A percentile compares a stretch with the other conserved stretches of the same genome.
These are phyloP conservation scores for Apiotrichum sp. DNA, from an alignment of 1,284 basidiomycete genomes.

Conservation along the genomic window DNA sequence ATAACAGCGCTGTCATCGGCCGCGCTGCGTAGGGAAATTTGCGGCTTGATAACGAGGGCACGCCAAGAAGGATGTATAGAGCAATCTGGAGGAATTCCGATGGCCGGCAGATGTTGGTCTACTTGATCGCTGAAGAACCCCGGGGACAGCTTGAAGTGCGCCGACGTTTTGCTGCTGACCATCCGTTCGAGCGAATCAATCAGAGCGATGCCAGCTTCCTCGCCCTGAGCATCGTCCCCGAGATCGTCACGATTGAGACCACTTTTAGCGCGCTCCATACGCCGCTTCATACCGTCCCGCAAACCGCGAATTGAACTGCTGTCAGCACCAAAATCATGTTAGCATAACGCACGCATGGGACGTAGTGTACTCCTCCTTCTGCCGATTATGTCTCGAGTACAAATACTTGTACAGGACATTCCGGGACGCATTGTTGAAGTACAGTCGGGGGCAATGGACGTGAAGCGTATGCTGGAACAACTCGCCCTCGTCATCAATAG, in stretches of 20 bases:
- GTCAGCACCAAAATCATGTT: too few relatives aligned
- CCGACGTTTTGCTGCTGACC: constrained; percentile 6
- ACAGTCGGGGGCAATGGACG: constrained; percentile 78
- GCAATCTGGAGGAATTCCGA: constrained; percentile 42
- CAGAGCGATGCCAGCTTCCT: constrained; percentile 4
- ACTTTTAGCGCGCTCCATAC: constrained; percentile 14
- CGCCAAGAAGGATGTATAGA: constrained; percentile 60
- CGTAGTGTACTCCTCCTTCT: constrained; percentile 79
- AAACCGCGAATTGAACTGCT: constrained; percentile 22
- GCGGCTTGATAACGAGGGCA: constrained; percentile 82
- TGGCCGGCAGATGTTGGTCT: constrained; percentile 13
- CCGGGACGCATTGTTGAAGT: constrained; percentile 71
- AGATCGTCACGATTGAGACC: constrained; percentile 17
- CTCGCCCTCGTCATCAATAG: neutral
- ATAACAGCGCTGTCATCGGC: constrained; percentile 59
- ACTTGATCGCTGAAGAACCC: constrained; percentile 18
- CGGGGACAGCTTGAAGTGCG: constrained; percentile 21
- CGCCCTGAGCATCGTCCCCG: neutral
- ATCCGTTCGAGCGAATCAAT: constrained; percentile 19
- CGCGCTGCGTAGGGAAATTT: constrained; percentile 73
- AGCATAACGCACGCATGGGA: constrained; percentile 59
- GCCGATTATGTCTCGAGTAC: constrained; percentile 67
- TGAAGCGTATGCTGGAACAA: constrained; percentile 79
- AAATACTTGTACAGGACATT: constrained; percentile 86
- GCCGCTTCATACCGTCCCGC: constrained; percentile 25